phyloP scores from a whole-genome alignment of 352 stramenopile species.

The Thalassiosira sp. region DNA sequence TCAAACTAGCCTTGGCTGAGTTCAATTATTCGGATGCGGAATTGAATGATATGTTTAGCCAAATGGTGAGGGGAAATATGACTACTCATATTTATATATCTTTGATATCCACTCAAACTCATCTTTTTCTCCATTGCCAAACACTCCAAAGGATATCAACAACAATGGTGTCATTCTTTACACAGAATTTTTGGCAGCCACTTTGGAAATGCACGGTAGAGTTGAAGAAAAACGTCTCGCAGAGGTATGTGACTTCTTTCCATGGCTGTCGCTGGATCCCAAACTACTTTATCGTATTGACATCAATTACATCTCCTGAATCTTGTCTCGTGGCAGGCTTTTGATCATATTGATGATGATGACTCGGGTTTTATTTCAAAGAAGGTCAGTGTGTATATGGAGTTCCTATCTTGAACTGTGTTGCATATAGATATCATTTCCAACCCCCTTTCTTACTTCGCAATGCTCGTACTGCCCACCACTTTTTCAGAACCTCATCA shows the following conservation, averaged over 20 bases:
- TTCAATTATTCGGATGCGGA: conserved; percentile 65
- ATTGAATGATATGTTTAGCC: conserved; percentile 62
- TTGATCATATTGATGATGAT: conserved; percentile 89
- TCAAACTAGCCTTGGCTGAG: conserved; percentile 57
- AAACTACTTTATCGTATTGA: background rate
- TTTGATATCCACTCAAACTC: background rate
- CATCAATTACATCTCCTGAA: background rate
- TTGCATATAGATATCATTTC: too few species aligned
- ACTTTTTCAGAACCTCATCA: conserved; percentile 31
- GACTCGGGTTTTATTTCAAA: conserved; percentile 88
- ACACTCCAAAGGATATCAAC: conserved; percentile 41
- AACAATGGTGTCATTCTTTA: conserved; percentile 86
- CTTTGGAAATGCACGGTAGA: conserved; percentile 87
- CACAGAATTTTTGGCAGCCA: conserved; percentile 94
- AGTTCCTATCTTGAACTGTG: too few species aligned
- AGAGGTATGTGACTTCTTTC: conserved; percentile 74
- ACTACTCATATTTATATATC: conserved; percentile 8
- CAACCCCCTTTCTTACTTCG: background rate
- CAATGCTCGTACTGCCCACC: background rate
- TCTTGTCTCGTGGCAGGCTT: conserved; percentile 45
- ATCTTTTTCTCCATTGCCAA: conserved; percentile 3
- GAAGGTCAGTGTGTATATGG: conserved; percentile 70
- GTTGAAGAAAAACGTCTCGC: conserved; percentile 89
- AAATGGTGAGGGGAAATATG: conserved; percentile 31
- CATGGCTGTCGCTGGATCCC: background rate